These are phyloP conservation scores for Turritis glabra DNA, from an alignment of 345 rosid genomes.

Conservation along the genomic window DNA sequence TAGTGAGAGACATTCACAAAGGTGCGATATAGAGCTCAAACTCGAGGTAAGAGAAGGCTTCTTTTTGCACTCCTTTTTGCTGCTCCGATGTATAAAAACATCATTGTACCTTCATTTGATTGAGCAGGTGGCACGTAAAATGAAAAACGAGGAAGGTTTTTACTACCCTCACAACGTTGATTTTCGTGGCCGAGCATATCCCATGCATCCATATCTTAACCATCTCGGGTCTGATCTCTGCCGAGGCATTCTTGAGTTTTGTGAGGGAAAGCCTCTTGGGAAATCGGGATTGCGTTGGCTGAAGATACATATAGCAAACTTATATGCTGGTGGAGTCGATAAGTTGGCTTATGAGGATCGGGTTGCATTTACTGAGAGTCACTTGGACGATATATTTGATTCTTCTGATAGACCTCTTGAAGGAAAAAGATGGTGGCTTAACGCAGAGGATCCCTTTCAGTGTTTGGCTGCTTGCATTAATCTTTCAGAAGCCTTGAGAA, in stretches of 20 bases:
- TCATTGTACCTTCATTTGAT: constrained; percentile 34
- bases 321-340: constrained; percentile 94
- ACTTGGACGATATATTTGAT: constrained; percentile 84
- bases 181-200: constrained; percentile 99
- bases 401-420: constrained; percentile 95
- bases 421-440: constrained; percentile 95
- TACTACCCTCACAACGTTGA: constrained; percentile 95
- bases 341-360: constrained; percentile 84
- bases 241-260: constrained; percentile 94
- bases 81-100: constrained; percentile 21
- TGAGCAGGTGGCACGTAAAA: constrained; percentile 87
- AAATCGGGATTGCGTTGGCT: constrained; percentile 85
- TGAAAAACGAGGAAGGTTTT: constrained; percentile 94
- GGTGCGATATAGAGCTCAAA: constrained; percentile 91
- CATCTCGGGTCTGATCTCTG: constrained; percentile 99
- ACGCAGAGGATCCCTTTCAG: constrained; percentile 96
- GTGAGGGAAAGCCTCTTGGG: constrained; percentile 91
- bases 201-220: constrained; percentile 96
- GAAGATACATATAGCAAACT: constrained; percentile 95
- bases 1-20: constrained; percentile 88
- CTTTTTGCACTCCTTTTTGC: constrained; percentile 6
- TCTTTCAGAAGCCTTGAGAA: constrained; percentile 91
- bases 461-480: constrained; percentile 89
- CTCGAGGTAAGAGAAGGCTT: constrained; percentile 72
- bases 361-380: constrained; percentile 78